Evolutionary conservation across 2,329 filamentous ascomycete genomes (phyloP).

Genomic region (Colletotrichum kahawae): DNA sequence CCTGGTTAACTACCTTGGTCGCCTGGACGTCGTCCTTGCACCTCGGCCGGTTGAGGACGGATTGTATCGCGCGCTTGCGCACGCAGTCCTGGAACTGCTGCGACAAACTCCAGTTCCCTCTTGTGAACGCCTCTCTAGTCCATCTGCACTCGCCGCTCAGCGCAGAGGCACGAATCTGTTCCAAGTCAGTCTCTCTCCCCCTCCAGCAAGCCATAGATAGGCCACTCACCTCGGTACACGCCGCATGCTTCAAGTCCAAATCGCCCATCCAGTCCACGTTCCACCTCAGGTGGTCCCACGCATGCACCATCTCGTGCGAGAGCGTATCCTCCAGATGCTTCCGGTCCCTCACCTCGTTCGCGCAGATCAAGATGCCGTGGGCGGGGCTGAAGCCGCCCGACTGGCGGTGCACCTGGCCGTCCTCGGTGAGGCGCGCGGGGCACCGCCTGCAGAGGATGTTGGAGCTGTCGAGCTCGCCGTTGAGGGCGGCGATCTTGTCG

Average conservation of each 20-base stretch:
- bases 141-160: slow-evolving; percentile 94
- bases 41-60: slow-evolving; percentile 76
- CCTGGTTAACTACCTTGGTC: slow-evolving; percentile 87
- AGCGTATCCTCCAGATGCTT: slow-evolving; percentile 92
- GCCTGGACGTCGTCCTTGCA: slow-evolving; percentile 90
- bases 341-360: slow-evolving; percentile 83
- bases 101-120: slow-evolving; percentile 86
- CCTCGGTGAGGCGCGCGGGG: slow-evolving; percentile 58
- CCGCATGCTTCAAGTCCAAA: slow-evolving; percentile 82
- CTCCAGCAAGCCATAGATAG: fast-evolving
- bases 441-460: slow-evolving; percentile 89
- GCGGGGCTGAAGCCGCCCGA: slow-evolving; percentile 85
- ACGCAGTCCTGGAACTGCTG: slow-evolving; percentile 96
- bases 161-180: slow-evolving; percentile 87
- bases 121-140: slow-evolving; percentile 81
- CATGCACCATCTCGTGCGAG: slow-evolving; percentile 97
- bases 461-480: slow-evolving; percentile 72
- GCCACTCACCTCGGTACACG: slow-evolving; percentile 81
- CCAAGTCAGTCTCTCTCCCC: slow-evolving; percentile 11
- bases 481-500: slow-evolving; percentile 79
- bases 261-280: slow-evolving; percentile 81
- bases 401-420: slow-evolving; percentile 66
- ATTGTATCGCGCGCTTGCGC: slow-evolving; percentile 77
- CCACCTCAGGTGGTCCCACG: slow-evolving; percentile 90
- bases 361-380: slow-evolving; percentile 89